These are phyloP conservation scores for Aspergillus carlsbadensis DNA, from an alignment of 495 filamentous ascomycete species.

Conservation along the genomic window DNA sequence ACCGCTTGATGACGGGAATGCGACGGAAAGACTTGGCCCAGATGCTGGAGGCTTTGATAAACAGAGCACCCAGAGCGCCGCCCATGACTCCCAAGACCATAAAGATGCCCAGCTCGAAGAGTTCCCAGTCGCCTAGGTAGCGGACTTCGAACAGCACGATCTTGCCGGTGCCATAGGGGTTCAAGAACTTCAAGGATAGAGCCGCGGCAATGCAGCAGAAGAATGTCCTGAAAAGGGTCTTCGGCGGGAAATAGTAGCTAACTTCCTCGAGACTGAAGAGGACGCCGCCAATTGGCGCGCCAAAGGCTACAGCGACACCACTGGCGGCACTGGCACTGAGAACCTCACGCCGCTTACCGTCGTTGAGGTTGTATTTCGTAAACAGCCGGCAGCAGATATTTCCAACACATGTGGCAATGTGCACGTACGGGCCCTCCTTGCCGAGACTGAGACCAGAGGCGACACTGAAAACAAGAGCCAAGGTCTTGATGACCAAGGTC, in stretches of 20 bases:
- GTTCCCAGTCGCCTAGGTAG: slow-evolving; percentile 89
- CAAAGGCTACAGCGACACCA: slow-evolving; percentile 93
- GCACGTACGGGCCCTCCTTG: slow-evolving; percentile 96
- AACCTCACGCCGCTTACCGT: slow-evolving; percentile 87
- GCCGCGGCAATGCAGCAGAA: slow-evolving; percentile 96
- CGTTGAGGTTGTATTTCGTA: slow-evolving; percentile 89
- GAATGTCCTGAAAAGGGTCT: slow-evolving; percentile 96
- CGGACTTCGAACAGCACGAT: slow-evolving; percentile 95
- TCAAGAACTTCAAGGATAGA: slow-evolving; percentile 86
- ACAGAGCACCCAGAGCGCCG: slow-evolving; percentile 81
- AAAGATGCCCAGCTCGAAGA: slow-evolving; percentile 87
- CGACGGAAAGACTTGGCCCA: slow-evolving; percentile 90
- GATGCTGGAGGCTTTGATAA: slow-evolving; percentile 89
- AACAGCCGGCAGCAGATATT: slow-evolving; percentile 95
- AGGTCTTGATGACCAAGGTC: slow-evolving; percentile 83
- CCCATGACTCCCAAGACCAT: slow-evolving; percentile 82
- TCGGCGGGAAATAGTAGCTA: slow-evolving; percentile 96
- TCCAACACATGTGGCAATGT: slow-evolving; percentile 93
- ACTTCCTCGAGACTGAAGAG: slow-evolving; percentile 95
- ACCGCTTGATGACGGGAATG: slow-evolving; percentile 74
- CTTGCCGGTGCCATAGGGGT: slow-evolving; percentile 94
- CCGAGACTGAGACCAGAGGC: slow-evolving; percentile 90
- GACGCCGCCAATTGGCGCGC: slow-evolving; percentile 88
- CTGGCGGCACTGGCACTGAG: slow-evolving; percentile 89
- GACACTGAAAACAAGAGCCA: slow-evolving; percentile 82